Evolutionary conservation across 768 basidiomycete genomes (phyloP).

Genomic region (Baorangia bicolor): DNA sequence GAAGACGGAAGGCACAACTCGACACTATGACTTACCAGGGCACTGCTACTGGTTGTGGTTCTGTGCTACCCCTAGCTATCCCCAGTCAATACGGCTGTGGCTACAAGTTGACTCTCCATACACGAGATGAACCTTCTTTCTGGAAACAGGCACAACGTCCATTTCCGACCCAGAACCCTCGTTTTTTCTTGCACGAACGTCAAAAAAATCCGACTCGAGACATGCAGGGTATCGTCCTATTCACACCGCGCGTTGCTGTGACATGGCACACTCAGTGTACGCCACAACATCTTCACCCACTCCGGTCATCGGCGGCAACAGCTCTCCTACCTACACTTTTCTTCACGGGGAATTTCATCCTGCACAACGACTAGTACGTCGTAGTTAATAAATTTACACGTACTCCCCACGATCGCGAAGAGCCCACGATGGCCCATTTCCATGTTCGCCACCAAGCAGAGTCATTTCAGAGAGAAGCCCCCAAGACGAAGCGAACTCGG

Average conservation of each 20-base stretch:
- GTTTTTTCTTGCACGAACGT: not conserved
- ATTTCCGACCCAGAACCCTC: not conserved
- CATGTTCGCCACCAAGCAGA: too few relatives aligned
- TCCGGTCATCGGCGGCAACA: too few relatives aligned
- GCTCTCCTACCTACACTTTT: not conserved
- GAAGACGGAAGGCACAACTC: not conserved
- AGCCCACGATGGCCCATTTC: not conserved
- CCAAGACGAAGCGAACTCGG: too few relatives aligned
- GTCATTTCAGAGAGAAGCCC: not conserved
- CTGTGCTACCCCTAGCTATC: too few relatives aligned
- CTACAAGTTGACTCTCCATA: too few relatives aligned
- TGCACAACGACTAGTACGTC: not conserved
- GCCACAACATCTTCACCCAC: not conserved
- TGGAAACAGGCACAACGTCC: not conserved
- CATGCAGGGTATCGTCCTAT: not conserved
- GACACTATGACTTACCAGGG: not conserved
- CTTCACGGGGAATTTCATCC: not conserved
- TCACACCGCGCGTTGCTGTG: not conserved
- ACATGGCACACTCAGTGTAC: not conserved
- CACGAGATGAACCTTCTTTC: not conserved
- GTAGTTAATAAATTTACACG: not conserved
- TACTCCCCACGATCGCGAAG: not conserved
- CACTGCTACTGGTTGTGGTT: not conserved
- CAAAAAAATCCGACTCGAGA: not conserved
- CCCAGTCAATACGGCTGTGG: too few relatives aligned